Base-by-base conservation (phyloP, 2,329 filamentous ascomycete genomes). In the Neopestalotiopsis sp. region DNA sequence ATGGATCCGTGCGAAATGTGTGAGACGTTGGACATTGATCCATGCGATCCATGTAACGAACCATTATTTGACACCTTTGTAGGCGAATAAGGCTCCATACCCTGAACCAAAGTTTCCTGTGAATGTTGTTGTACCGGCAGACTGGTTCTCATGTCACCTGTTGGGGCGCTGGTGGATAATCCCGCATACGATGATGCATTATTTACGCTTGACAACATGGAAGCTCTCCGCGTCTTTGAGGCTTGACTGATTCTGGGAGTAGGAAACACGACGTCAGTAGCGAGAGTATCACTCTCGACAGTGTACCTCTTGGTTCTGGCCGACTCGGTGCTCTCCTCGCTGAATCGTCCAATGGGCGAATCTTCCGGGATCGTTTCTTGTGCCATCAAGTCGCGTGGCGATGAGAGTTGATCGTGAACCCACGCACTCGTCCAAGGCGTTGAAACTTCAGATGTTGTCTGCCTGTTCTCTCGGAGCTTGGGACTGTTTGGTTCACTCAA, bases 331-430 rank as follows among this genome's bases (percentile, higher is more conserved):
- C 24, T 49, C 13, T 65, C 62, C n/a, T 45, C 38, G 40, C 40
- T 49, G 62, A 68, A 68, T 6, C 71, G 66, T 20, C 66, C 70
- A 24, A 68, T 65, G 40, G 66, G 66, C 28, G 67, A 69, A 32
- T 71, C 69, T 38, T 75, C 73, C 5, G 70, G 69, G 9, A 74
- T 72, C 1, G 72, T 72, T 58, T 73, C 71, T 12, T 67, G 69
- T 14, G 59, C 57, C 49, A 67, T 68, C 71, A 71, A 71, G 32
- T 61, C 61, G n/a, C 68, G 70, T 3, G 71, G 61, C 6, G 70
- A 69, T 13, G 70, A 66, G 13, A 70, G 72, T 66, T 75, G 73
- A 20, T 75, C 73, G 56, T 69, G 73, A 9, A 75, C 72, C 73
- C 73, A 75, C 2, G 72, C 73, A 12, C 71, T 71, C 53, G 68